A percentile compares a stretch with the other conserved stretches of the same genome.
phyloP scores from a whole-genome alignment of 345 rosid genomes.

The Arabis hirsuta region DNA sequence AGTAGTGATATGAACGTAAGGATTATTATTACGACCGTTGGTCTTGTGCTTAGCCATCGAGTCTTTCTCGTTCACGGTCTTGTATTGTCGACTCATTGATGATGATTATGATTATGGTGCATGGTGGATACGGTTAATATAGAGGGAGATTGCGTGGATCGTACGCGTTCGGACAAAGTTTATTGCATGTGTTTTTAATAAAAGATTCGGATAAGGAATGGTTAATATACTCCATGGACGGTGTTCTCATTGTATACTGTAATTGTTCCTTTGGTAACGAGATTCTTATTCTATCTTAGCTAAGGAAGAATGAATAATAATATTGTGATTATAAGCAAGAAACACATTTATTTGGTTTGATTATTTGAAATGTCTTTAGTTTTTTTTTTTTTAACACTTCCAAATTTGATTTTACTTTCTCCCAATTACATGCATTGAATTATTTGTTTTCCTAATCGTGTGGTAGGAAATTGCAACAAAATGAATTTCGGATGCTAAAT shows the following conservation, averaged over 20 bases:
- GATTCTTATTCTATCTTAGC: neutral
- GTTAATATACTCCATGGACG: conserved; percentile 14
- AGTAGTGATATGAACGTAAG: conserved; percentile 52
- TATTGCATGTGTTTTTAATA: neutral
- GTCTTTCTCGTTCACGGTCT: conserved; percentile 7
- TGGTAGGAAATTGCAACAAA: too few relatives aligned
- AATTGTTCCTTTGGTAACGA: conserved; percentile 3
- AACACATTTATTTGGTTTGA: too few relatives aligned
- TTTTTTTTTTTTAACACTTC: too few relatives aligned
- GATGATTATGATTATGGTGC: neutral
- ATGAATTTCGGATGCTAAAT: too few relatives aligned
- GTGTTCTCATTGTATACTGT: neutral
- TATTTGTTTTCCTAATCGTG: too few relatives aligned
- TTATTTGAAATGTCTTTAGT: too few relatives aligned
- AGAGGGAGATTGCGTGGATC: conserved; percentile 26
- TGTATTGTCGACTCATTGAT: conserved; percentile 22
- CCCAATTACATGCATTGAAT: too few relatives aligned
- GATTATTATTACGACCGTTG: conserved; percentile 43
- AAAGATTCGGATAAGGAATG: conserved; percentile 13
- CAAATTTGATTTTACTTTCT: too few relatives aligned
- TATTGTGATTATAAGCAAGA: too few relatives aligned
- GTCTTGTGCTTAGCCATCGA: conserved; percentile 20
- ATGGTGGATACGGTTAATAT: conserved; percentile 3
- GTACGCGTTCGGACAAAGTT: conserved; percentile 19
- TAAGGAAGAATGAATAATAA: too few relatives aligned